Evolutionary conservation across 2,329 filamentous ascomycete species (phyloP).

Genomic region (Exophiala phaeomuriformis): DNA sequence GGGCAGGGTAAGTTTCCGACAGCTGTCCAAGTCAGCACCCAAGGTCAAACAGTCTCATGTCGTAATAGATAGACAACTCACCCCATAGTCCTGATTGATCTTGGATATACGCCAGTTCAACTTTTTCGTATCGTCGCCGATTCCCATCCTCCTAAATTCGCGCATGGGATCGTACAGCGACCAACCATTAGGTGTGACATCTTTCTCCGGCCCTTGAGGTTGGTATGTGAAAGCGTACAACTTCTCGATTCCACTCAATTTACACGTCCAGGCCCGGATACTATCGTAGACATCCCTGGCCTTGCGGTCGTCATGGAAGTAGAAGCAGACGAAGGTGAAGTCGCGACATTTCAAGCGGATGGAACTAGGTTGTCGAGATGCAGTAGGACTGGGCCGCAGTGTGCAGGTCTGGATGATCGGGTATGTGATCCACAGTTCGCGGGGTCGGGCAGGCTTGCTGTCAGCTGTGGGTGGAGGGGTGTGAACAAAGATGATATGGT

Average conservation of each 20-base stretch:
- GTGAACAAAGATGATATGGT: slow-evolving; percentile 60
- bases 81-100: slow-evolving; percentile 79
- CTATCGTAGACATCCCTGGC: slow-evolving; percentile 83
- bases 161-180: slow-evolving; percentile 73
- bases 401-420: slow-evolving; percentile 80
- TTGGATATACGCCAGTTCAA: slow-evolving; percentile 81
- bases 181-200: slow-evolving; percentile 63
- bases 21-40: slow-evolving; percentile 45
- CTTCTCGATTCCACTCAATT: slow-evolving; percentile 73
- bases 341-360: slow-evolving; percentile 86
- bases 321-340: slow-evolving; percentile 89
- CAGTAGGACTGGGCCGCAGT: slow-evolving; percentile 64
- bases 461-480: slow-evolving; percentile 40
- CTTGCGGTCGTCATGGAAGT: slow-evolving; percentile 63
- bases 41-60: slow-evolving; percentile 20
- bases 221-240: slow-evolving; percentile 85
- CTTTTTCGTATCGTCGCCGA: slow-evolving; percentile 70
- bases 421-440: slow-evolving; percentile 89
- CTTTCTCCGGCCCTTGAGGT: slow-evolving; percentile 61
- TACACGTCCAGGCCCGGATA: slow-evolving; percentile 73
- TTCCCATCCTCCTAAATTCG: slow-evolving; percentile 82
- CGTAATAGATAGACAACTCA: slow-evolving; percentile 29
- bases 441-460: slow-evolving; percentile 37
- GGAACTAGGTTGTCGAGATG: slow-evolving; percentile 64
- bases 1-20: slow-evolving; percentile 81